These are phyloP conservation scores for Dipteronia dyeriana DNA, from an alignment of 345 rosid genomes.

Conservation along the genomic window DNA sequence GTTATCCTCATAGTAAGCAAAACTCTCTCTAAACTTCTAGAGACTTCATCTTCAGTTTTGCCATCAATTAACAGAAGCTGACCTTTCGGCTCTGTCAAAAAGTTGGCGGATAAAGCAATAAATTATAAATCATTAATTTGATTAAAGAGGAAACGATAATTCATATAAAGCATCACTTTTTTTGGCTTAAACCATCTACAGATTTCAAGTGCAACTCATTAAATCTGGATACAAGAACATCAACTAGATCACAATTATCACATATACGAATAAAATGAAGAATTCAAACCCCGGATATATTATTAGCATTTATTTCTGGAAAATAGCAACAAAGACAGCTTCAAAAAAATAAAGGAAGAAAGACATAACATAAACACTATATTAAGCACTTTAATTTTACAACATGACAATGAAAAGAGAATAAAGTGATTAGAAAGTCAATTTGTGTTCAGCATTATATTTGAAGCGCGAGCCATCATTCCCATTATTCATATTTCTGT, in stretches of 20 bases:
- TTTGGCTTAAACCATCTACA: background rate
- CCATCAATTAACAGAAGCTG: constrained; percentile 96
- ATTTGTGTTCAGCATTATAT: background rate
- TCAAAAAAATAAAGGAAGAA: background rate
- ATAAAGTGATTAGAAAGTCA: background rate
- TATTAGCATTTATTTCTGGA: background rate
- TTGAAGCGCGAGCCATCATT: background rate
- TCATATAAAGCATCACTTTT: background rate
- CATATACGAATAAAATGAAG: background rate
- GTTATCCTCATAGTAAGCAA: constrained; percentile 95
- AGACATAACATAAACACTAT: background rate
- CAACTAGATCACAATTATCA: background rate
- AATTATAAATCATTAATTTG: background rate
- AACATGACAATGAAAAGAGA: background rate
- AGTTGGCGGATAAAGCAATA: background rate
- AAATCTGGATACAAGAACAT: background rate
- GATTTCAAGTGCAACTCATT: background rate
- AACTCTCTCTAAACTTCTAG: constrained; percentile 88
- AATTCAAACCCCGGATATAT: background rate
- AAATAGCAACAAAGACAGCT: background rate
- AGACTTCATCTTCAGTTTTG: constrained; percentile 85
- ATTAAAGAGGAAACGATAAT: background rate
- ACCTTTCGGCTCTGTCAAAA: constrained; percentile 83
- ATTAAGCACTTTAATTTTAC: background rate
- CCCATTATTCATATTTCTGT: background rate